phyloP scores from a whole-genome alignment of 2,329 filamentous ascomycete genomes.

The Cyphellophora attinorum region DNA sequence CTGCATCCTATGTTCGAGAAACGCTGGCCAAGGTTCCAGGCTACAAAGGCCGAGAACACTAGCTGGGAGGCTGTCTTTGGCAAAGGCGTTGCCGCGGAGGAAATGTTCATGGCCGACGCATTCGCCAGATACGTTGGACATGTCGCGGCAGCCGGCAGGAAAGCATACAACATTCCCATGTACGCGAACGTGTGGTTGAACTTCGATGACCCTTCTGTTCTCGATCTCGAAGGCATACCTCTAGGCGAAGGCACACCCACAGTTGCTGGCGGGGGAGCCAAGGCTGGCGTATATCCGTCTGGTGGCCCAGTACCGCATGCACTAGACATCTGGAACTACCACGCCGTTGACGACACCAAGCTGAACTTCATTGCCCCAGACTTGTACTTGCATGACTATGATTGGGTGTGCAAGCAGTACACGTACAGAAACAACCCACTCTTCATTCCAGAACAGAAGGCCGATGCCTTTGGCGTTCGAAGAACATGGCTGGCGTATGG shows the following conservation, averaged over 20 bases:
- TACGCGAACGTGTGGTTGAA: slow-evolving; percentile 41
- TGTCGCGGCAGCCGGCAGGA: slow-evolving; percentile 32
- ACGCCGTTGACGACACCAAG: slow-evolving; percentile 32
- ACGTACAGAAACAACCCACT: slow-evolving; percentile 32
- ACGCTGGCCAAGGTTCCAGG: slow-evolving; percentile 21
- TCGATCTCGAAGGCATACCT: slow-evolving; percentile 19
- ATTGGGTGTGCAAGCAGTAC: slow-evolving; percentile 31
- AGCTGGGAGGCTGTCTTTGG: slow-evolving; percentile 35
- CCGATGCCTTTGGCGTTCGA: slow-evolving; percentile 34
- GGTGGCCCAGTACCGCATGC: slow-evolving; percentile 34
- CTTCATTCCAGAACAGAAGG: slow-evolving; percentile 39
- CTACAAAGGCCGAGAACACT: slow-evolving; percentile 10
- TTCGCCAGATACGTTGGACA: slow-evolving; percentile 32
- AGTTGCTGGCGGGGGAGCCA: slow-evolving; percentile 32
- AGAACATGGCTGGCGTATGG: slow-evolving; percentile 31
- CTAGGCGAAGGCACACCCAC: slow-evolving; percentile 25
- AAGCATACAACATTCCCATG: slow-evolving; percentile 31
- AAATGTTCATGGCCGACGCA: slow-evolving; percentile 41
- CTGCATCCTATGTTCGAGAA: slow-evolving; percentile 15
- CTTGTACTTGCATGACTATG: slow-evolving; percentile 38
- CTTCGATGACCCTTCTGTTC: slow-evolving; percentile 14
- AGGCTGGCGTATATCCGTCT: slow-evolving; percentile 39
- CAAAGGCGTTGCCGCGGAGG: slow-evolving; percentile 26
- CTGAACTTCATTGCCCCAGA: slow-evolving; percentile 41
- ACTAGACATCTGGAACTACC: slow-evolving; percentile 35